phyloP scores from a whole-genome alignment of 805 yeast species.

The Yamadazyma olivae region DNA sequence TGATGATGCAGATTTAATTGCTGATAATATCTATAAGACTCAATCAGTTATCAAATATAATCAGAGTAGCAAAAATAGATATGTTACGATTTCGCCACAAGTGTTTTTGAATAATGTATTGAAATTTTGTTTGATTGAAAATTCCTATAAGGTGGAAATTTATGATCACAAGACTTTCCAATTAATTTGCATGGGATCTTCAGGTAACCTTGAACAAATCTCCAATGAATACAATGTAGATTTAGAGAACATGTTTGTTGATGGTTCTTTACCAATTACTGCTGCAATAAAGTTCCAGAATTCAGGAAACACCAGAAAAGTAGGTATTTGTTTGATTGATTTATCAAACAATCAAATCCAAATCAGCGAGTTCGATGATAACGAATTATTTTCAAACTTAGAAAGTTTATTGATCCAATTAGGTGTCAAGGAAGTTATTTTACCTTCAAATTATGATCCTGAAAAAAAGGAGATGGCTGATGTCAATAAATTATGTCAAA shows the following conservation, averaged over 20 bases:
- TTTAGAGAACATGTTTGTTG: slow-evolving; percentile 60
- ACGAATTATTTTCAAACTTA: slow-evolving; percentile 80
- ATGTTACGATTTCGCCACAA: slow-evolving; percentile 75
- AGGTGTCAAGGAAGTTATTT: slow-evolving; percentile 80
- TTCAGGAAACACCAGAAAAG: slow-evolving; percentile 40
- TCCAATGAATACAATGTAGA: slow-evolving; percentile 35
- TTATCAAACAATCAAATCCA: slow-evolving; percentile 65
- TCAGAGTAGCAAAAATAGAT: slow-evolving; percentile 42
- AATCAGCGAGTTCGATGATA: slow-evolving; percentile 77
- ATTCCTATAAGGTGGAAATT: slow-evolving; percentile 76
- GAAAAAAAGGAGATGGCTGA: slow-evolving; percentile 47
- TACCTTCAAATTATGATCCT: slow-evolving; percentile 45
- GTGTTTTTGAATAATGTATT: slow-evolving; percentile 63
- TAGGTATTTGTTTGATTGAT: slow-evolving; percentile 83
- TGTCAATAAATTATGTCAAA: slow-evolving; percentile 60
- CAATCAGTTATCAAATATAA: slow-evolving; percentile 71
- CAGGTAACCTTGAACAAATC: slow-evolving; percentile 75
- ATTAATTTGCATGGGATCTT: slow-evolving; percentile 64
- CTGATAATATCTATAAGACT: slow-evolving; percentile 82
- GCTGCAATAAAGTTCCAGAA: slow-evolving; percentile 37
- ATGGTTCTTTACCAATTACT: slow-evolving; percentile 38
- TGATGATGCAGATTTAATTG: slow-evolving; percentile 77
- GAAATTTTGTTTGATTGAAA: slow-evolving; percentile 62
- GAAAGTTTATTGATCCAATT: slow-evolving; percentile 85
- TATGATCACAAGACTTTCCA: slow-evolving; percentile 64